Evolutionary conservation across 2,329 filamentous ascomycete genomes (phyloP).

Genomic region (Fusarium fracticaudum): DNA sequence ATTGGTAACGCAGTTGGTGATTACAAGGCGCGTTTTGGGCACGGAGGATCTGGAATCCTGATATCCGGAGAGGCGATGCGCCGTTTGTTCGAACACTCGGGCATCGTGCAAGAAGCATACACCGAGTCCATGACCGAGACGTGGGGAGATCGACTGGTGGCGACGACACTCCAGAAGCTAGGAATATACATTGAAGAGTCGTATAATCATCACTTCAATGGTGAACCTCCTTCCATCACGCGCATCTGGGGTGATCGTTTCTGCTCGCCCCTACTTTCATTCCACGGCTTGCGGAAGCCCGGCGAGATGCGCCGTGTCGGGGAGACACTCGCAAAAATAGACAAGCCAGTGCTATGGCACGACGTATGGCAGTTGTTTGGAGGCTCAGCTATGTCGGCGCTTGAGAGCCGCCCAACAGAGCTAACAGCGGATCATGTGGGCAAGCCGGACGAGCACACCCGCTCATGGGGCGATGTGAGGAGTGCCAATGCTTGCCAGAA

Average conservation of each 20-base stretch:
- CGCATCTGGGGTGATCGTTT: conserved; percentile 60
- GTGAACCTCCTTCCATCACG: conserved; percentile 60
- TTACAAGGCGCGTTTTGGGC: conserved; percentile 64
- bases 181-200: conserved; percentile 66
- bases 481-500: conserved; percentile 55
- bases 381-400: conserved; percentile 50
- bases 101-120: conserved; percentile 56
- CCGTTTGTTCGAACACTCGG: conserved; percentile 55
- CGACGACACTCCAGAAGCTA: conserved; percentile 61
- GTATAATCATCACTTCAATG: conserved; percentile 65
- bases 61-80: conserved; percentile 62
- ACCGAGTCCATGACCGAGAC: conserved; percentile 60
- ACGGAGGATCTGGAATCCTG: conserved; percentile 64
- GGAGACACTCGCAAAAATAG: conserved; percentile 50
- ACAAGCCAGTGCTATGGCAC: conserved; percentile 58
- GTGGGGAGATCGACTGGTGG: conserved; percentile 64
- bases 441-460: conserved; percentile 55
- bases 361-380: conserved; percentile 62
- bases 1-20: conserved; percentile 67
- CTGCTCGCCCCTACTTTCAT: conserved; percentile 64
- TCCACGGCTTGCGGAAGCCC: conserved; percentile 59
- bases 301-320: conserved; percentile 58
- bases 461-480: conserved; percentile 49
- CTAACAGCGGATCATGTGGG: conserved; percentile 61
- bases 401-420: conserved; percentile 50